Evolutionary conservation across 2,329 filamentous ascomycete genomes (phyloP).

Genomic region (Colletotrichum tanaceti): DNA sequence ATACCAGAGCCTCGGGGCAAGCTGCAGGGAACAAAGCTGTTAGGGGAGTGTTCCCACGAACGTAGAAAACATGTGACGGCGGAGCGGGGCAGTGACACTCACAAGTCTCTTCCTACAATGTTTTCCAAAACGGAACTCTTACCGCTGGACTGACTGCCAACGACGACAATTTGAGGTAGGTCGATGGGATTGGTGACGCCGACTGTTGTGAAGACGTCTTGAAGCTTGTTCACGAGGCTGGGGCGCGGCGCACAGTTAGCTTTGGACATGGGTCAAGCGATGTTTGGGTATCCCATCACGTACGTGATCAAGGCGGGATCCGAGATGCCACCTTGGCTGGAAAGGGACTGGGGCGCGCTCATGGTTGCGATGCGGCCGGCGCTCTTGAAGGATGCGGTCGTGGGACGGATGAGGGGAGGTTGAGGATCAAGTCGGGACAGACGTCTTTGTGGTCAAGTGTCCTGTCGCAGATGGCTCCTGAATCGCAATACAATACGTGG

Average conservation of each 20-base stretch:
- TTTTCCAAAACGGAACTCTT: conserved; percentile 99
- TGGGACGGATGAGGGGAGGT: neutral
- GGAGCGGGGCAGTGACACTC: conserved; percentile 56
- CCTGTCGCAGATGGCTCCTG: conserved; percentile 40
- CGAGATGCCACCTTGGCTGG: conserved; percentile 66
- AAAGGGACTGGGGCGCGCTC: conserved; percentile 32
- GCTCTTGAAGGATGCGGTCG: conserved; percentile 17
- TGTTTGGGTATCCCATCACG: conserved; percentile 43
- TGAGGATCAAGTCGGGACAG: conserved; percentile 17
- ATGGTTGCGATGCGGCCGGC: conserved; percentile 33
- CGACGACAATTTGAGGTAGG: conserved; percentile 96
- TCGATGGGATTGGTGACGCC: conserved; percentile 99
- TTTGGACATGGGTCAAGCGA: conserved; percentile 37
- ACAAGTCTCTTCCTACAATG: conserved; percentile 99
- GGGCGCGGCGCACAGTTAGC: conserved; percentile 31
- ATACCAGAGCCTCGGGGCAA: conserved; percentile 97
- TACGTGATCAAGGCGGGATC: conserved; percentile 76
- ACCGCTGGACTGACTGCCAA: conserved; percentile 98
- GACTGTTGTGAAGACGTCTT: conserved; percentile 98
- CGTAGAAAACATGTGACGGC: conserved; percentile 37
- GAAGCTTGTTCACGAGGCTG: conserved; percentile 96
- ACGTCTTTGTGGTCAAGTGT: conserved; percentile 34
- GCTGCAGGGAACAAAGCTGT: conserved; percentile 62
- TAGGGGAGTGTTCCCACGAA: conserved; percentile 18
- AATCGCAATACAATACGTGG: conserved; percentile 34